Base-by-base conservation (phyloP, 192 early-diverging fungal genomes). In the Chytriomyces sp. region DNA sequence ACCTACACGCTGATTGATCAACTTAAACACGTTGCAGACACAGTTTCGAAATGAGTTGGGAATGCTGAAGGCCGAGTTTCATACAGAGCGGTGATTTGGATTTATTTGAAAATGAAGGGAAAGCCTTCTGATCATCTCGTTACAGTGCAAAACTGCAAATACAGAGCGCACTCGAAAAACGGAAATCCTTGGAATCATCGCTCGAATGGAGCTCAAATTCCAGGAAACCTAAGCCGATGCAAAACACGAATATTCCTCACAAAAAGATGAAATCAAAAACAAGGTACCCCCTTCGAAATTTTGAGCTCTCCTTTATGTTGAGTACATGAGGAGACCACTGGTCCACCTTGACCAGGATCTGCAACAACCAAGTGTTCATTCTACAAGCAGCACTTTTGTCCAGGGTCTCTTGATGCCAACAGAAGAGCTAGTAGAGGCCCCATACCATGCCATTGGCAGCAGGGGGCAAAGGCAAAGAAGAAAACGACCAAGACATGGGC, bases 211-310 rank as follows among this genome's bases (percentile, higher is more conserved):
- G 72, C 83, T 84, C 50, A 85, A 89, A 45, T 89, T 85, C 70
- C 79, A 82, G 48, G 89, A 90, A 49, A 81, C 82, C 9, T 87
- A 90, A 77, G 89, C 88, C 0, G 89, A 90, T 81, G 87, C 89
- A 26, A 83, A 80, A 59, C 87, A 90, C 78, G 89, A 90, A 77
- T 86, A 89, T 69, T 87, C 86, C 11, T 82, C 79, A 20, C 57
- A 86, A 69, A 81, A 82, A 67, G 89, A 90, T 66, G 89, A 90
- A 78, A 85, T 89, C 48, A 87, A 86, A 59, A 89, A 90, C 78
- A 90, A 89, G 79, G 86, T 85, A 45, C 13, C n/a, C 2, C 35
- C 35, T 35, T 35, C 35, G 35, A 35, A 35, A 35, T 0, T 2
- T n/a, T n/a, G 6, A 46, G 20, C 4, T 11, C 18, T 20, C 45